Percentiles rank a stretch among this genome's conserved stretches.
phyloP scores from a whole-genome alignment of 306 rosid species.

The Medicago arabica region DNA sequence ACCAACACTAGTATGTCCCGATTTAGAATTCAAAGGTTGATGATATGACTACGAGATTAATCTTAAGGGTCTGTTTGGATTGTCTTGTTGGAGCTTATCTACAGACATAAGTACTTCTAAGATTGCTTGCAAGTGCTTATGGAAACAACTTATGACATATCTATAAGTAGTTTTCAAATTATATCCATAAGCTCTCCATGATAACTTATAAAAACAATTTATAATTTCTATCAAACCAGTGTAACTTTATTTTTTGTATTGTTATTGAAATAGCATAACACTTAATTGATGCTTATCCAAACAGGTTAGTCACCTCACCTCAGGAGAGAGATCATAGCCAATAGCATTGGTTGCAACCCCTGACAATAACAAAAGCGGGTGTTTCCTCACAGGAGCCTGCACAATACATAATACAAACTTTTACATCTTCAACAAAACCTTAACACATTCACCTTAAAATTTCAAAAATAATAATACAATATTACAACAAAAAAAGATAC shows the following conservation, averaged over 20 bases:
- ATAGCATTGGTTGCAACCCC: conserved; percentile 88
- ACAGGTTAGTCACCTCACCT: conserved; percentile 59
- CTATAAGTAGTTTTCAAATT: too few relatives aligned
- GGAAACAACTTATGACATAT: too few relatives aligned
- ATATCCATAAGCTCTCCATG: too few relatives aligned
- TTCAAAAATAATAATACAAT: not conserved
- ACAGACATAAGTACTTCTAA: too few relatives aligned
- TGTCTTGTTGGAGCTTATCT: too few relatives aligned
- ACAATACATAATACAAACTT: conserved; percentile 21
- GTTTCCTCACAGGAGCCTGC: conserved; percentile 77
- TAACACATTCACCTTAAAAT: not conserved
- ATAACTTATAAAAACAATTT: too few relatives aligned
- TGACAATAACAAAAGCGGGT: conserved; percentile 80
- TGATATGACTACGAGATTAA: not conserved
- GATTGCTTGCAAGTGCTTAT: too few relatives aligned
- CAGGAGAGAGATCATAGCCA: conserved; percentile 92
- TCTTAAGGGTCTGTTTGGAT: not conserved
- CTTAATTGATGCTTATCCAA: not conserved
- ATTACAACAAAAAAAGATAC: not conserved
- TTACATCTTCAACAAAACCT: not conserved
- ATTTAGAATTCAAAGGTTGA: not conserved
- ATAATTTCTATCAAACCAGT: too few relatives aligned
- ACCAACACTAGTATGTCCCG: not conserved
- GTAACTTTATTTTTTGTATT: too few relatives aligned
- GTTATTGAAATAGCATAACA: too few relatives aligned